Base-by-base conservation (phyloP, 495 filamentous ascomycete genomes). In the Lindgomyces ingoldianus region DNA sequence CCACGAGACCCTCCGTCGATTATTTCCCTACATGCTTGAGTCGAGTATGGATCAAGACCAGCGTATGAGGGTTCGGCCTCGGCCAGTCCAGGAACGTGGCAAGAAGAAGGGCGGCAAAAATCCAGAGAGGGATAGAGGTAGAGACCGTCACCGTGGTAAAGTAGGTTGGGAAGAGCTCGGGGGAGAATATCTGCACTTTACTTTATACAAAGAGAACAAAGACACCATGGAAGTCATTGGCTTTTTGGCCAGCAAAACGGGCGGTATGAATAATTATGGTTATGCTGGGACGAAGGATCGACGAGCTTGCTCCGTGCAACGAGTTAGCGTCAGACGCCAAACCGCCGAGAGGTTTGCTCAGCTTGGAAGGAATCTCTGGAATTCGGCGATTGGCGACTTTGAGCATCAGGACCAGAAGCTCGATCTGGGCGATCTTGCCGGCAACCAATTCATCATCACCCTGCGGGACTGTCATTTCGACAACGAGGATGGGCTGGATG, bases 241-340 rank as follows among this genome's bases (percentile, higher is more conserved):
- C 8, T 88, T 85, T 60, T 77, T 98, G 8, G 85, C 86, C 0
- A 84, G 85, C 47, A 79, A 84, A 18, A 70, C 96, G 30, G 86
- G 87, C 65, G 79, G 89, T 68, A 86, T 85, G 2, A 86, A 86
- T 64, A 78, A 77, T 56, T 92, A 97, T 70, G 82, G 89, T 39
- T 94, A 93, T 70, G 92, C 93, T 6, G 94, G 94, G 8, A 98
- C 93, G 53, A 98, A 98, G 76, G 94, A 98, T 73, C 84, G 90
- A 21, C 87, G 94, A 36, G 94, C 88, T 53, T 91, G 89, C 14
- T 97, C 95, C 0, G 85, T 87, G 14, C 95, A 98, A 74, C 83
- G 91, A 53, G 87, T 92, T 41, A 90, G 89, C 63, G 85, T 89
- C 14, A 82, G 80, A 59, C 83, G 86, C 10, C 81, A 90, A 44